A percentile compares a stretch with the other conserved stretches of the same genome.
phyloP scores from a whole-genome alignment of 495 filamentous ascomycete species.

The Sordaria brevicollis region DNA sequence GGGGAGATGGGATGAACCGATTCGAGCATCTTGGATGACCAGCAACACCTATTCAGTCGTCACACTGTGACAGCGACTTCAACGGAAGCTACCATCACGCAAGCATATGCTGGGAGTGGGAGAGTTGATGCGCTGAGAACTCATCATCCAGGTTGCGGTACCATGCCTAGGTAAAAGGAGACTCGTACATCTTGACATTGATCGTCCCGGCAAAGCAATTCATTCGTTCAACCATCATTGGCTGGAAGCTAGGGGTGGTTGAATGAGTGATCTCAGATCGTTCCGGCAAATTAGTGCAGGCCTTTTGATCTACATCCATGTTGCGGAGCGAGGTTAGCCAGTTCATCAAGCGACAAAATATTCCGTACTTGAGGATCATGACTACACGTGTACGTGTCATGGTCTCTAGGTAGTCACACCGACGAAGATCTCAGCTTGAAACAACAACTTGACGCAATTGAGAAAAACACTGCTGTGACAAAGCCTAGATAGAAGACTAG shows the following conservation, averaged over 20 bases:
- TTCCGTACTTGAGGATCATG: neutral
- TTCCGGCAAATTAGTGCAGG: neutral
- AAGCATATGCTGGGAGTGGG: neutral
- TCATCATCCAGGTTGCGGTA: neutral
- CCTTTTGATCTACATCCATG: neutral
- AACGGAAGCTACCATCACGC: neutral
- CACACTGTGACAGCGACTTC: neutral
- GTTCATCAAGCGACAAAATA: neutral
- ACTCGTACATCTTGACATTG: neutral
- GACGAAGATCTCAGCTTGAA: neutral
- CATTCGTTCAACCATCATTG: neutral
- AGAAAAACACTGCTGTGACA: conserved; percentile 3
- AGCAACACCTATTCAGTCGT: neutral
- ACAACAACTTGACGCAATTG: neutral
- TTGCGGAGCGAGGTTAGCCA: neutral
- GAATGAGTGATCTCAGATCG: neutral
- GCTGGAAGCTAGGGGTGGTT: neutral
- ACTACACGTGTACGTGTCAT: neutral
- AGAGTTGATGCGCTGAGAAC: neutral
- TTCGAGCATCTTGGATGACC: neutral
- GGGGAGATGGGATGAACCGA: neutral
- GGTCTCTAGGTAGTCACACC: neutral
- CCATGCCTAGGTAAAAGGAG: neutral
- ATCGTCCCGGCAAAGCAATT: neutral
- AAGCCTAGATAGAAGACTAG: neutral